Evolutionary conservation across 108 stramenopile species (phyloP), one percentile per base, ranked within the genome.

Genomic region (Craspedostauros australis): DNA sequence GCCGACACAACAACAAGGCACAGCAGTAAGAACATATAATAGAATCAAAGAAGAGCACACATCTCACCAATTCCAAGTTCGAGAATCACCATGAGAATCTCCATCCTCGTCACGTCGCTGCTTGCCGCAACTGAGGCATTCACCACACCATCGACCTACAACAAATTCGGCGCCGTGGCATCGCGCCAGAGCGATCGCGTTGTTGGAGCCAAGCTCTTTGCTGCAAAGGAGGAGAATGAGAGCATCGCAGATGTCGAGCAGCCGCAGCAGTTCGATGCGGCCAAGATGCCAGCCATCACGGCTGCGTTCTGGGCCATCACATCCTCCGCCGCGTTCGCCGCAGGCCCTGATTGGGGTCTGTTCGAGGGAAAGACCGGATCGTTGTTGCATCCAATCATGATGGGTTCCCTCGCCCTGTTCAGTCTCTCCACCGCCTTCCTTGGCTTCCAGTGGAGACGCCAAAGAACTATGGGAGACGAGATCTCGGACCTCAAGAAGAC

Each of bases 391-490:
- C 96, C 96, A 19, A 60, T 84, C 32, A 66, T 82, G 59, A 98
- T 96, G 94, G 46, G 59, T 30, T 41, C 65, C 34, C 66, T 92
- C 67, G 66, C 88, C 4, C 62, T 55, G 0, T 56, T 90, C 8
- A 79, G 81, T 24, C 39, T 79, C 6, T 91, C 77, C 20, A 90
- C 96, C 24, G 96, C 80, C 9, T 57, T 89, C 23, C 64, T 93
- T 32, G 96, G 96, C 29, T 86, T 94, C 53, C 79, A 98, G 37
- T 98, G 94, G 93, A 70, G 94, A 9, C 74, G 91, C 34, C 88
- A 91, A 62, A 75, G 96, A 7, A 95, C 92, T 18, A 46, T 95
- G 5, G 89, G 91, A 2, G 92, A 86, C 46, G 92, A 93, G 31
- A 88, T 96, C 46, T 63, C 69, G 30, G 64, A 47, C 24, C 36